Percentiles rank a stretch among this genome's conserved stretches.
phyloP scores from a whole-genome alignment of 169 alveolate genomes.

The Plasmodium gaboni region DNA sequence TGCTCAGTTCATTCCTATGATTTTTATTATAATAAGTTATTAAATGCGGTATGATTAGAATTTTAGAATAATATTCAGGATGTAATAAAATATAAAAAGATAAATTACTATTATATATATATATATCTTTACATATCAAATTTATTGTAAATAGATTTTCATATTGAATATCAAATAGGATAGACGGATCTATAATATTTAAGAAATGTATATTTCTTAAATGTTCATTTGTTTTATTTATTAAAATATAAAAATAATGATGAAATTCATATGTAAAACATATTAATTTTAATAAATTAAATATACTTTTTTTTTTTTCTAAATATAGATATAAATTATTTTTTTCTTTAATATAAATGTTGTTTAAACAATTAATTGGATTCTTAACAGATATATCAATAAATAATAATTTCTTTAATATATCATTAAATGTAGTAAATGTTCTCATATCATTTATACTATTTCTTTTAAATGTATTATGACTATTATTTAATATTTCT shows the following conservation, averaged over 20 bases:
- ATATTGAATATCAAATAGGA: constrained; percentile 10
- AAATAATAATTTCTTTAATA: constrained; percentile 19
- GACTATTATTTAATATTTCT: not conserved
- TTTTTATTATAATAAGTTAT: not conserved
- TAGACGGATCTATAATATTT: constrained; percentile 1
- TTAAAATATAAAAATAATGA: constrained; percentile 19
- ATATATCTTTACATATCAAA: constrained; percentile 9
- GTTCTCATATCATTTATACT: not conserved
- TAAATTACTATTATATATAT: constrained; percentile 3
- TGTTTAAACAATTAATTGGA: constrained; percentile 36
- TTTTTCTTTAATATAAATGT: constrained; percentile 48
- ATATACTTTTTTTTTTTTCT: constrained; percentile 60
- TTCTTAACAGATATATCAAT: constrained; percentile 31
- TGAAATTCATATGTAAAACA: constrained; percentile 73
- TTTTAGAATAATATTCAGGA: constrained; percentile 47
- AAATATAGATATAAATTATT: constrained; percentile 41
- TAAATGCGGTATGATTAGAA: constrained; percentile 41
- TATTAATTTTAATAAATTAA: constrained; percentile 18
- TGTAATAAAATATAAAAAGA: constrained; percentile 52
- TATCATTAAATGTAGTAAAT: not conserved
- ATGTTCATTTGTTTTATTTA: constrained; percentile 49
- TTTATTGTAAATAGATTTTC: constrained; percentile 43
- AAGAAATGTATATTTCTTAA: constrained; percentile 44
- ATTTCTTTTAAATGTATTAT: not conserved
- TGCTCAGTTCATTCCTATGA: not conserved